Base-by-base conservation (phyloP, 2,329 filamentous ascomycete genomes). In the Daldinia sp. region DNA sequence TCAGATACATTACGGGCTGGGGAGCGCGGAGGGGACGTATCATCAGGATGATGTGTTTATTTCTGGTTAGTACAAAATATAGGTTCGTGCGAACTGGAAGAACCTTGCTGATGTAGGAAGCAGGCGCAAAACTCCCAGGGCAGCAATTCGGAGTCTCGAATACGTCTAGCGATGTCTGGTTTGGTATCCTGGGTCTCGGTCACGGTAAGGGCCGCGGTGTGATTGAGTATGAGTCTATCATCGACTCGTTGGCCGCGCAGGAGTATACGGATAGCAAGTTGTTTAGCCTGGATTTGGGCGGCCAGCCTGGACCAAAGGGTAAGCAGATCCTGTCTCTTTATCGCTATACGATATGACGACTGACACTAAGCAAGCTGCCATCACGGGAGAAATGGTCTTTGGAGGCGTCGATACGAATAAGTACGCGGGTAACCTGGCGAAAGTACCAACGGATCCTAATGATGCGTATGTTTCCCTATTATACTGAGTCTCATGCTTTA, bases 361-460 rank as follows among this genome's bases (percentile, higher is more conserved):
- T 11, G 23, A 50, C 77, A 34, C 3, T 21, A 6, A 17, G 4
- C 48, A 51, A 37, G 79, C 78, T 10, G 73, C 77, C 9, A 68
- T 77, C 11, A 77, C 76, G 3, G 83, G 83, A 29, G 80, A 83
- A 52, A 70, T 86, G 59, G 83, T 84, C 53, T 85, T 85, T 61
- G 83, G 83, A 27, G 83, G 83, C 10, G 68, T 85, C 9, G 83
- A 86, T 62, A 80, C 77, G 15, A 82, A 77, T 70, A 85, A 84
- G 68, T 86, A 80, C 69, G 74, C 80, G 7, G 84, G 84, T 19
- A 68, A 69, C 6, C 74, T 86, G 6, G 75, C 77, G 55, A 76
- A 75, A 21, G 74, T 80, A 1, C 78, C 80, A 35, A 81, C 83
- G 15, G 73, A 83, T 27, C 70, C 74, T 3, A 48, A 63, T 1